Evolutionary conservation across 1,284 basidiomycete species (phyloP).

Genomic region (Rhodotorula sp.): DNA sequence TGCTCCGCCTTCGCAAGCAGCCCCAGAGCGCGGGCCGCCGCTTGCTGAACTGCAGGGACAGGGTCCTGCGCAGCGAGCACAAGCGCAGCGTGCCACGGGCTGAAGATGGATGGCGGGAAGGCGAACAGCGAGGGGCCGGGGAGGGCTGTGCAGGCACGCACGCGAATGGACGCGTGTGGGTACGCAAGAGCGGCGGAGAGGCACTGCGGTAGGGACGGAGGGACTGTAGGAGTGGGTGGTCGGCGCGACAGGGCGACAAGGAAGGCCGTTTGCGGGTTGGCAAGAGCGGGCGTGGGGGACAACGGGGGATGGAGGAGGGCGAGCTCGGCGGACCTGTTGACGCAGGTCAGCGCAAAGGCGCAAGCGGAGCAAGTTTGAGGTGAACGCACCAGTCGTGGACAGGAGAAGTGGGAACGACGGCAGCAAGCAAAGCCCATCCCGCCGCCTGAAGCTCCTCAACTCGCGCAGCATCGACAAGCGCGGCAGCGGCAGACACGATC

Average conservation of each 20-base stretch:
- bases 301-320: not conserved
- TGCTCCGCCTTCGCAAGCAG: constrained; percentile 15
- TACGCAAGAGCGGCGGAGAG: not conserved
- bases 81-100: not conserved
- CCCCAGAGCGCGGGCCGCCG: constrained; percentile 7
- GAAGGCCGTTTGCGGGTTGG: constrained; percentile 9
- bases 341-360: constrained; percentile 57
- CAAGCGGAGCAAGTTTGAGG: constrained; percentile 51
- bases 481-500: not conserved
- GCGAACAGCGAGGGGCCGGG: not conserved
- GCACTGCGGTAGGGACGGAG: not conserved
- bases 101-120: not conserved
- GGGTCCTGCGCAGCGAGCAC: not conserved
- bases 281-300: not conserved
- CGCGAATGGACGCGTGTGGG: not conserved
- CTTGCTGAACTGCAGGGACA: not conserved
- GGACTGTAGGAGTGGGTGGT: no score
- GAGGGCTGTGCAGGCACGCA: constrained; percentile 10
- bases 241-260: constrained; percentile 6
- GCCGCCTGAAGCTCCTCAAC: not conserved
- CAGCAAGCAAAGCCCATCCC: constrained; percentile 2
- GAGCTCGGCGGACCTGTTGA: not conserved
- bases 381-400: constrained; percentile 9
- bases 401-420: not conserved
- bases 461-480: not conserved